Evolutionary conservation across 106 monocot species (phyloP), one percentile per base, ranked within the genome.

Genomic region (Posidonia australis): DNA sequence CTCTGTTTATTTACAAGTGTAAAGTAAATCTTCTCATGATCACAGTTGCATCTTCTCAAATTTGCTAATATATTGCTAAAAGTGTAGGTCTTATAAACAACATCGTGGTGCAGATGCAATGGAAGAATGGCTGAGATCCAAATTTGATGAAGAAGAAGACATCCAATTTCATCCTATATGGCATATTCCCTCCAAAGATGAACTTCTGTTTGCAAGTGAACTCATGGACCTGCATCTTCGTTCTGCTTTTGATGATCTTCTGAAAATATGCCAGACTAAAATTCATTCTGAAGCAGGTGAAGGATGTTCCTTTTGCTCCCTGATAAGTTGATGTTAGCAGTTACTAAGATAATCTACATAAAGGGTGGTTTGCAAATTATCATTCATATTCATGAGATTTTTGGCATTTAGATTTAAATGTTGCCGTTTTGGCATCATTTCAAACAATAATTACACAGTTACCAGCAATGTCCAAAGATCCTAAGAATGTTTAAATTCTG

Each of bases 101-200:
- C 80, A 80, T 74, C 66, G 58, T 58, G 64, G 41, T 70, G 46
- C 64, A 32, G 61, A 70, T 61, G 63, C 60, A 51, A 29, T 98
- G 48, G 96, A 90, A 82, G 84, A 80, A 68, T 98, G 96, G 96
- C 64, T 76, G 53, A 81, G 79, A 80, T 84, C 87, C 56, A 98
- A 91, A 74, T 42, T 22, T 48, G 67, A 71, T 44, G 62, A 76
- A 41, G 64, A 66, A 29, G 81, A 79, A 43, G 36, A 64, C 13
- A 19, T 77, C 13, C 69, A 62, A 46, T 51, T 56, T 2, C 69
- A 76, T 63, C 96, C 96, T 31, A 81, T 75, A 32, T 98, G 96
- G 96, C 96, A 98, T 62, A 79, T 91, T 67, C 82, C 96, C 58
- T 77, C 25, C 55, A 18, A 68, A 47, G 84, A 87, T 42, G 96